Evolutionary conservation across 2,329 filamentous ascomycete species (phyloP).

Genomic region (Dactylellina parvicollis): DNA sequence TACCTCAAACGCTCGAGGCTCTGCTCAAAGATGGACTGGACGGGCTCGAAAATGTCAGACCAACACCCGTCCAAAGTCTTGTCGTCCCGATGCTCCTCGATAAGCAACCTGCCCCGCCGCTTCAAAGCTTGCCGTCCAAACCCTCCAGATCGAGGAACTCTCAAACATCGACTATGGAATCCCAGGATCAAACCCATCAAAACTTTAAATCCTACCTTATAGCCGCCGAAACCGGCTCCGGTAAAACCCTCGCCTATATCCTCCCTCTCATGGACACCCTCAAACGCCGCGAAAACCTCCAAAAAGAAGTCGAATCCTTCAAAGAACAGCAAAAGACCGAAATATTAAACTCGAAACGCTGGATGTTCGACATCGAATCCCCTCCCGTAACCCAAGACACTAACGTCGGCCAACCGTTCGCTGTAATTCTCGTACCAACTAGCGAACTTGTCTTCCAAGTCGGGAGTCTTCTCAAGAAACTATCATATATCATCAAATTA

Average conservation of each 20-base stretch:
- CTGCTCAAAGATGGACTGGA: conserved; percentile 78
- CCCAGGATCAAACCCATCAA: conserved; percentile 60
- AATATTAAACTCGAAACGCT: conserved; percentile 48
- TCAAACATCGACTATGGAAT: conserved; percentile 59
- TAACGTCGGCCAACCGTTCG: conserved; percentile 80
- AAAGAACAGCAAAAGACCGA: conserved; percentile 64
- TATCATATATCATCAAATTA: conserved; percentile 88
- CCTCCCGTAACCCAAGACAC: conserved; percentile 75
- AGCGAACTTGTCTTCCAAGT: conserved; percentile 92
- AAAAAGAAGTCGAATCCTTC: conserved; percentile 70
- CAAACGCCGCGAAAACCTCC: conserved; percentile 76
- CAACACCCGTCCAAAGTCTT: conserved; percentile 88
- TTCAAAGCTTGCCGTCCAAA: conserved; percentile 6
- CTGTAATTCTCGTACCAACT: conserved; percentile 88
- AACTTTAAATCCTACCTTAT: conserved; percentile 75
- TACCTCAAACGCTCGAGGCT: conserved; percentile 76
- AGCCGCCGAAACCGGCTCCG: conserved; percentile 94
- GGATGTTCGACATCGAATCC: conserved; percentile 59
- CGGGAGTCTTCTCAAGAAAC: conserved; percentile 77
- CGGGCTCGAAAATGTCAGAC: conserved; percentile 77
- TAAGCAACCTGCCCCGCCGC: conserved; percentile 62
- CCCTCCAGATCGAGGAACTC: not conserved
- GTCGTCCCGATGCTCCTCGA: conserved; percentile 84
- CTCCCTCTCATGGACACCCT: conserved; percentile 84
- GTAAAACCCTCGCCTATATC: conserved; percentile 94